Base-by-base conservation (phyloP, 148 eudicot genomes). In the Camellia granthamiana region DNA sequence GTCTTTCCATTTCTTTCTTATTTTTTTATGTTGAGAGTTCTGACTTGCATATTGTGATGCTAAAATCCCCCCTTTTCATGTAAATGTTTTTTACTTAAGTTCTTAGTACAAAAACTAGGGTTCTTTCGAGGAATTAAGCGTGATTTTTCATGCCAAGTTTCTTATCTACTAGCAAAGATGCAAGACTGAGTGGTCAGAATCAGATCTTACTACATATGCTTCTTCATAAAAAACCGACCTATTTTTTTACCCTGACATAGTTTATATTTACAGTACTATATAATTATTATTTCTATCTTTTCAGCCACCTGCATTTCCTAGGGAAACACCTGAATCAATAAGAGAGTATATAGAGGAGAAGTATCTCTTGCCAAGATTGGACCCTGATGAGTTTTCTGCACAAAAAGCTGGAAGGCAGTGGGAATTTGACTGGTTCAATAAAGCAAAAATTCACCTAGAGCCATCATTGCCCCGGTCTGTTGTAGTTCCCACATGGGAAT, bases 371-470 rank as follows among this genome's bases (percentile, higher is more conserved):
- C 98, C 98, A 44, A 89, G 89, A 81, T 83, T 96, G 86, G 99
- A 96, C 76, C 80, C 89, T 52, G 97, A 93, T 83, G 98, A 91
- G 71, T 96, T 93, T 84, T 88, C 97, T 69, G 90, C 95, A 3
- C 94, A 93, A 72, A 92, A 90, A 80, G 90, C 89, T 80, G 99
- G 99, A 83, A 91, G 87, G 80, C 89, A 90, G 67, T 96, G 98
- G 99, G 95, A 96, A 21, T 96, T 96, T 78, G 97, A 96, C 87
- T 96, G 99, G 99, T 96, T 96, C 72, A 90, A 83, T 68, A 89
- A 87, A 85, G 93, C 95, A 54, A 90, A 92, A 82, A 80, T 90
- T 78, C 89, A 87, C 59, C 79, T 90, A 13, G 98, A 96, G 59
- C 91, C 97, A 64, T 92, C 99, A 72, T 74, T 91, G 72, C 94